phyloP scores from a whole-genome alignment of 208 protist species.

The Wallacemonas sp. region DNA sequence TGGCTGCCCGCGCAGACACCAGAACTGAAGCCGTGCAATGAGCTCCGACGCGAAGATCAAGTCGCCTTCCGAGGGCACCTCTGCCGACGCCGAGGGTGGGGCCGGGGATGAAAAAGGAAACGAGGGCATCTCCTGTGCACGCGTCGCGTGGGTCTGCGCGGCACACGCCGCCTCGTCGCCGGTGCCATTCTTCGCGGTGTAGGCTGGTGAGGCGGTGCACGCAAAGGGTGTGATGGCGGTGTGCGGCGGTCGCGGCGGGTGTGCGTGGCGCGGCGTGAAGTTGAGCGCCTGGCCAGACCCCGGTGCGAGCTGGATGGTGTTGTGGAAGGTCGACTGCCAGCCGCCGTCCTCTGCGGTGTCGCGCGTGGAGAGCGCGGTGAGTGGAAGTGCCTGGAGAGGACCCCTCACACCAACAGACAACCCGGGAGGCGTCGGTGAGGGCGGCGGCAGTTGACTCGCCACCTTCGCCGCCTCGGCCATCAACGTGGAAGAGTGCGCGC shows the following conservation, averaged over 20 bases:
- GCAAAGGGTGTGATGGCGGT: conserved; percentile 1
- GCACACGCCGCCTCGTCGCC: not conserved
- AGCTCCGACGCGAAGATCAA: conserved; percentile 68
- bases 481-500: no score
- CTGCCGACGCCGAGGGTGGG: no score
- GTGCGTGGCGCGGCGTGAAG: not conserved
- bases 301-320: conserved; percentile 51
- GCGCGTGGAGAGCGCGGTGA: no score
- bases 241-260: not conserved
- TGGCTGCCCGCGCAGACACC: conserved; percentile 63
- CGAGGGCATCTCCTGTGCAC: not conserved
- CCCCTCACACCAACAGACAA: no score
- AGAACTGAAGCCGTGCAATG: conserved; percentile 64
- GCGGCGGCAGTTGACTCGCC: no score
- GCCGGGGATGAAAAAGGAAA: no score
- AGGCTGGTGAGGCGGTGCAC: not conserved
- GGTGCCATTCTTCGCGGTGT: no score
- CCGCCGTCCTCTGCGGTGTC: conserved; percentile 9
- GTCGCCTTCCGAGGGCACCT: conserved; percentile 41
- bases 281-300: conserved; percentile 37
- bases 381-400: no score
- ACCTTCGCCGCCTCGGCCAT: no score
- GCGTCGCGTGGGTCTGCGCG: not conserved
- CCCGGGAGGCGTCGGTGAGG: not conserved
- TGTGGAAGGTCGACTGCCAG: conserved; percentile 35